phyloP scores from a whole-genome alignment of 2,329 filamentous ascomycete genomes.

The Ceratocystis albifundus region DNA sequence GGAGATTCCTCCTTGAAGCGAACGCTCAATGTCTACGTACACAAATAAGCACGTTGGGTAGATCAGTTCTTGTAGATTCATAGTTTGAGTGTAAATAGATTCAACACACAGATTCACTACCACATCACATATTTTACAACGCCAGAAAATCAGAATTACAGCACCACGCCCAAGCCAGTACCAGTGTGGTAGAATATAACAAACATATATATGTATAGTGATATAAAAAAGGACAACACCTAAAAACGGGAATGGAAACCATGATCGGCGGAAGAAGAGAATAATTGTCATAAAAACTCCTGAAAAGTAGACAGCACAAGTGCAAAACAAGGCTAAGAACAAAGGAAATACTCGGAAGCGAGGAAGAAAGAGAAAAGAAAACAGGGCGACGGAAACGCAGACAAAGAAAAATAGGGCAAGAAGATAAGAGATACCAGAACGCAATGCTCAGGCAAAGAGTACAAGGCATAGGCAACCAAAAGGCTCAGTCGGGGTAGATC shows the following conservation, averaged over 20 bases:
- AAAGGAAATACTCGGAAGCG: conserved; percentile 12
- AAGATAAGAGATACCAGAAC: conserved; percentile 15
- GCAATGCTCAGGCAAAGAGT: conserved; percentile 18
- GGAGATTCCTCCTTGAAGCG: no score
- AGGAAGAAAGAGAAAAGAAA: conserved; percentile 27
- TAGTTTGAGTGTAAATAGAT: not conserved
- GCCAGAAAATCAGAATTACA: not conserved
- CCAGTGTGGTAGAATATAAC: not conserved
- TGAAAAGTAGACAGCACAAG: not conserved
- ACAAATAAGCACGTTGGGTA: no score
- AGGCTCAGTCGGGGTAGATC: not conserved
- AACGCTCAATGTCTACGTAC: no score
- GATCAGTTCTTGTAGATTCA: no score
- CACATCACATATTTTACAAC: not conserved
- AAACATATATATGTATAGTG: conserved; percentile 4
- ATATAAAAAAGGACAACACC: conserved; percentile 4
- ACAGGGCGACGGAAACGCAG: conserved; percentile 19
- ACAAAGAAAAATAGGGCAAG: conserved; percentile 20
- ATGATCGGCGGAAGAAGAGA: conserved; percentile 9
- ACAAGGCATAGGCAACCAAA: not conserved
- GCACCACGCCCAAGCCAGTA: not conserved
- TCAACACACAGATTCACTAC: not conserved
- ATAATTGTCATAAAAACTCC: conserved; percentile 13
- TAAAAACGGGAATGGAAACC: not conserved
- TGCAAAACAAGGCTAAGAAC: conserved; percentile 13